Evolutionary conservation across 1,139 yeast genomes (phyloP), one percentile per base, ranked within the genome.

Genomic region (Pichia kudriavzevii): DNA sequence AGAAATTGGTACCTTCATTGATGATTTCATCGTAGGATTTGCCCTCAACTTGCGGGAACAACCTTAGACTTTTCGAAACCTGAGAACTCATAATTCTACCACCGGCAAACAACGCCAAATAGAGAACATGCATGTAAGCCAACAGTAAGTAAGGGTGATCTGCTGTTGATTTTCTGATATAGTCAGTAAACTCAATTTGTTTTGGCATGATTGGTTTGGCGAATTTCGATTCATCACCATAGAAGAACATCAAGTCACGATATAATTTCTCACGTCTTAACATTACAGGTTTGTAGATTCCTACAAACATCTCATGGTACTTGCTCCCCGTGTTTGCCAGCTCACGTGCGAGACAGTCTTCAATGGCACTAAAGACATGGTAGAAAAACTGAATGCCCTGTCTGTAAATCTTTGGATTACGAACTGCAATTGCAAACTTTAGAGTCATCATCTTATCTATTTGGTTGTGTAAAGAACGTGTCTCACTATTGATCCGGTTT

Each of bases 61-160:
- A 60, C 2, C 88, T 85, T 4, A 79, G 63, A 22, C 87, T 77
- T 49, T 69, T 74, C 32, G 79, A 66, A 24, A 83, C 59, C 15
- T 76, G 70, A 2, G 87, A 76, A 41, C 80, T 64, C 75, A 83
- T 70, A 34, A 83, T 67, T 44, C 79, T 66, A 20, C 94, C 94
- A 33, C 95, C 95, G 5, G 94, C 94, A 61, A 84, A 84, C 33
- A 84, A 67, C 1, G 93, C 94, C 52, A 83, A 63, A 58, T 84
- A 84, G 76, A 83, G 70, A 30, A 82, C 93, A 53, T 83, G 94
- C 63, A 84, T 72, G 58, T 83, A 83, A n/a, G 94, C 94, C 39
- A 84, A 64, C 26, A 83, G 59, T 24, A 81, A 59, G 50, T 80
- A 74, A 7, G 94, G 94, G 50, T 79, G 78, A 32, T 70, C 75